phyloP scores from a whole-genome alignment of 306 rosid genomes.

The Argentina anserina region DNA sequence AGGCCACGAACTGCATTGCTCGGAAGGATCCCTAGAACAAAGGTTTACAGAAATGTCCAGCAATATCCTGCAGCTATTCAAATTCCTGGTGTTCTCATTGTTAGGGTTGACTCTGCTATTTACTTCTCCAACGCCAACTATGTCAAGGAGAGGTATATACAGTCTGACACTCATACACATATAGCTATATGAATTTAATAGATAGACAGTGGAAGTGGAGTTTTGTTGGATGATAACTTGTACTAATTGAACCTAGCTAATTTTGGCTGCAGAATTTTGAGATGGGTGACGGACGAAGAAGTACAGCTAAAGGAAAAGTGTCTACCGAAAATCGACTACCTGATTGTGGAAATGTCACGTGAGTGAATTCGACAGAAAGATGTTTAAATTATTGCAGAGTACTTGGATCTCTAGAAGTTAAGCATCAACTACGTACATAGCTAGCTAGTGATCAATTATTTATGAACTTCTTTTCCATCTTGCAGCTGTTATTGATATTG shows the following conservation, averaged over 20 bases:
- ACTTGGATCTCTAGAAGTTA: neutral
- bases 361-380: conserved; percentile 23
- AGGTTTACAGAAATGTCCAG: conserved; percentile 52
- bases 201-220: neutral
- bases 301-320: conserved; percentile 16
- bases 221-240: neutral
- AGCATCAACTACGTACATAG: neutral
- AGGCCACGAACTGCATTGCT: conserved; percentile 71
- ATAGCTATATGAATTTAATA: neutral
- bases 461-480: neutral
- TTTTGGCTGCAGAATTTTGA: conserved; percentile 49
- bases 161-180: no score
- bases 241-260: neutral
- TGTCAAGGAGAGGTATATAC: conserved; percentile 70
- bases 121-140: conserved; percentile 87
- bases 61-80: conserved; percentile 66
- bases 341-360: conserved; percentile 82
- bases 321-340: conserved; percentile 32
- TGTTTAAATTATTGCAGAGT: neutral
- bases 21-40: conserved; percentile 63
- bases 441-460: neutral
- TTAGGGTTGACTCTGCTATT: conserved; percentile 85
- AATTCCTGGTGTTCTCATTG: conserved; percentile 51
- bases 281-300: conserved; percentile 68
- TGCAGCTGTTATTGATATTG: conserved; percentile 81